Percentiles rank a stretch among this genome's conserved stretches.
Evolutionary conservation across 495 filamentous ascomycete species (phyloP).

Genomic region (Penicillium chermesinum): DNA sequence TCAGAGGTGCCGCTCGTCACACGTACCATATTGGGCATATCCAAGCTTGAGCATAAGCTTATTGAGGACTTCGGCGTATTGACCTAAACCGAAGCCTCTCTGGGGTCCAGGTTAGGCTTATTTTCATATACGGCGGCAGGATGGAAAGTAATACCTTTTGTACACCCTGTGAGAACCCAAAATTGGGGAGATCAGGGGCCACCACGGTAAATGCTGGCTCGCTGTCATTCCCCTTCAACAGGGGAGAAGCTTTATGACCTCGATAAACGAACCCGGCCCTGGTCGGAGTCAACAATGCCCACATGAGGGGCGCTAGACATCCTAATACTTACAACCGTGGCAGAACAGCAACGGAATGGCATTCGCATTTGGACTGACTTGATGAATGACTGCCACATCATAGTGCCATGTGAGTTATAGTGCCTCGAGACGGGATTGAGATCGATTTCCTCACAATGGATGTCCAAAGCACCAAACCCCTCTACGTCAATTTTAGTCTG

Average conservation of each 20-base stretch:
- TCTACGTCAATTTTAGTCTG: constrained; percentile 36
- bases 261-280: constrained; percentile 39
- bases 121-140: too few relatives aligned
- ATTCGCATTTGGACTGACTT: constrained; percentile 22
- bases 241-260: constrained; percentile 34
- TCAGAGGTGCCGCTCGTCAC: not conserved
- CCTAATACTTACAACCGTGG: constrained; percentile 36
- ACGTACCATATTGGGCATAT: constrained; percentile 57
- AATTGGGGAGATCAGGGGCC: constrained; percentile 41
- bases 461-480: constrained; percentile 34
- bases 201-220: constrained; percentile 40
- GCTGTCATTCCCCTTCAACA: constrained; percentile 18
- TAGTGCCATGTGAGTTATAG: not conserved
- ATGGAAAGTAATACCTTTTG: too few relatives aligned
- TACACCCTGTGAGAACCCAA: constrained; percentile 36
- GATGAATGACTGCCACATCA: constrained; percentile 31
- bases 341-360: constrained; percentile 43
- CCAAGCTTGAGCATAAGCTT: constrained; percentile 63
- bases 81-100: constrained; percentile 49
- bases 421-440: not conserved
- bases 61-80: constrained; percentile 59
- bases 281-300: too few relatives aligned
- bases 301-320: not conserved
- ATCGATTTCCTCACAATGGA: constrained; percentile 39
- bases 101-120: too few relatives aligned